phyloP scores from a whole-genome alignment of 2,329 filamentous ascomycete genomes.

The Aureobasidium uvarum region DNA sequence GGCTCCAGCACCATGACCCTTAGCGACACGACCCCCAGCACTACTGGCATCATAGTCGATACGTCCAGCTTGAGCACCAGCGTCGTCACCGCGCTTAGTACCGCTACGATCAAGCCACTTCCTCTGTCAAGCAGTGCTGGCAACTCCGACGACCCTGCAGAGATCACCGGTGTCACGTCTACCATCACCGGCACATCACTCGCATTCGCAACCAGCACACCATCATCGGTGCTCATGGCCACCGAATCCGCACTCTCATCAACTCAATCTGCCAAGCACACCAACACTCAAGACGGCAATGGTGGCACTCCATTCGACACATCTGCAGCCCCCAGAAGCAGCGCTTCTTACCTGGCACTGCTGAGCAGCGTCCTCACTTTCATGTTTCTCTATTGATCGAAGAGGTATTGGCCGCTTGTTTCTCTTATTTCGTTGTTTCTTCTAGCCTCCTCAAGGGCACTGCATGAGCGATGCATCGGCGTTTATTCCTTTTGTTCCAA shows the following conservation, averaged over 20 bases:
- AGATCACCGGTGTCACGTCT: not conserved
- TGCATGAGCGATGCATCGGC: conserved; percentile 20
- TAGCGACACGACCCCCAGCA: not conserved
- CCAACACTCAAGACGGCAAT: not conserved
- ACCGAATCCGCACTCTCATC: not conserved
- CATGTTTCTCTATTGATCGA: not conserved
- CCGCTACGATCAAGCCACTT: conserved; percentile 8
- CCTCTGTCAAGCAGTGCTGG: not conserved
- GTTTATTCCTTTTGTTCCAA: conserved; percentile 7
- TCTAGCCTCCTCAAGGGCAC: not conserved
- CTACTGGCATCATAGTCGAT: conserved; percentile 22
- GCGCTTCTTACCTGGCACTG: conserved; percentile 7
- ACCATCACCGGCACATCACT: conserved; percentile 10
- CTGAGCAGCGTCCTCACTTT: not conserved
- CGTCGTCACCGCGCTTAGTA: conserved; percentile 2
- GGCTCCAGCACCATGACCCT: conserved; percentile 23
- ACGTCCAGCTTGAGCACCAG: conserved; percentile 24
- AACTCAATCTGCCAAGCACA: conserved; percentile 11
- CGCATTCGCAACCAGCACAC: conserved; percentile 19
- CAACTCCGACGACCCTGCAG: not conserved
- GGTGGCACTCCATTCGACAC: conserved; percentile 17
- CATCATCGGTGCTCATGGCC: conserved; percentile 14
- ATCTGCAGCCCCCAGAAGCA: not conserved
- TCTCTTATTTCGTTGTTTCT: not conserved
- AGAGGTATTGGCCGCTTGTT: not conserved